Evolutionary conservation across 2,329 filamentous ascomycete species (phyloP).

Genomic region (Sclerotinia sclerotiorum): DNA sequence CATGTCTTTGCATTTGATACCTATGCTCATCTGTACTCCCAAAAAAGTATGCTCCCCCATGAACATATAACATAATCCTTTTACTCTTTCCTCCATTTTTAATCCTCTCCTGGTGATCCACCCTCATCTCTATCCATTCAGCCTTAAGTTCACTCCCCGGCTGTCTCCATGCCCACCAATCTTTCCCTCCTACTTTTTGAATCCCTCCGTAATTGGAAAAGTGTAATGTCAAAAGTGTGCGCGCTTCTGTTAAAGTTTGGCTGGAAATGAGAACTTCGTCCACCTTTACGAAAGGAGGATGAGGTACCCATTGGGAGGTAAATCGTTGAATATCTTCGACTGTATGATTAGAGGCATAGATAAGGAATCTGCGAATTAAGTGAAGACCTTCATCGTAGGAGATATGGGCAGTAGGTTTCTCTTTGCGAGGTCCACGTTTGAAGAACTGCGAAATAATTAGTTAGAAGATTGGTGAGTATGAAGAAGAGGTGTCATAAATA

Average conservation of each 20-base stretch:
- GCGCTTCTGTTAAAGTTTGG: slow-evolving; percentile 64
- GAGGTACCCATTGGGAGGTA: slow-evolving; percentile 87
- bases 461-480: slow-evolving; percentile 5
- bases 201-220: slow-evolving; percentile 79
- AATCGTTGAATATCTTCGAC: slow-evolving; percentile 93
- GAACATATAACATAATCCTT: slow-evolving; percentile 88
- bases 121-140: slow-evolving; percentile 96
- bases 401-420: slow-evolving; percentile 85
- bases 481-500: slow-evolving; percentile 47
- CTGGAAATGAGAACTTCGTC: slow-evolving; percentile 66
- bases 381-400: slow-evolving; percentile 92
- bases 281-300: slow-evolving; percentile 82
- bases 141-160: slow-evolving; percentile 66
- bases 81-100: slow-evolving; percentile 59
- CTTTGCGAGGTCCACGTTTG: slow-evolving; percentile 69
- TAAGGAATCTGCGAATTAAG: slow-evolving; percentile 81
- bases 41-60: slow-evolving; percentile 94
- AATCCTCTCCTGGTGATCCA: slow-evolving; percentile 73
- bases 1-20: slow-evolving; percentile 97
- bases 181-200: slow-evolving; percentile 71
- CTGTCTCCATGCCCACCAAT: slow-evolving; percentile 88
- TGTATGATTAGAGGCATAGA: slow-evolving; percentile 81
- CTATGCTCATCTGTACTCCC: slow-evolving; percentile 94
- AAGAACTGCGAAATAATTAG: slow-evolving; percentile 62
- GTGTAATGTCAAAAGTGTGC: slow-evolving; percentile 66